Evolutionary conservation across 73 alveolate species (phyloP).

Genomic region (Breviolum minutum): DNA sequence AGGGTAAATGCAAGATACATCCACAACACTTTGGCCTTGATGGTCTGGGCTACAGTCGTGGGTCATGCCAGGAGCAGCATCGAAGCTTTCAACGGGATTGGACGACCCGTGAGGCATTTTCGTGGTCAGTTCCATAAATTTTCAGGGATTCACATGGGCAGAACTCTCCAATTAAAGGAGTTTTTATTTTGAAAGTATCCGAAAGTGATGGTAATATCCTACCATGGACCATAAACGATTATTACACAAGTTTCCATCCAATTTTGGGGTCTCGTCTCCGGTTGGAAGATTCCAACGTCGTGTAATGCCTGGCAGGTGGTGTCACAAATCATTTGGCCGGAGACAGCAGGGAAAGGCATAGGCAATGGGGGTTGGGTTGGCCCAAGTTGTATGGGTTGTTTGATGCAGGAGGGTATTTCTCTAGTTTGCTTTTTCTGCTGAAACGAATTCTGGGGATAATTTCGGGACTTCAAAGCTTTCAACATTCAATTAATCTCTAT

Average conservation of each 20-base stretch:
- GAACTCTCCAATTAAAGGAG: not conserved
- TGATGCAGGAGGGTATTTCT: not conserved
- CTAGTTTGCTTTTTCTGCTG: too few species aligned
- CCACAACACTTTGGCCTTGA: not conserved
- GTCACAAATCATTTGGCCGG: conserved; percentile 46
- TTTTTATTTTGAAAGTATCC: too few species aligned
- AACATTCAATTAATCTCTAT: too few species aligned
- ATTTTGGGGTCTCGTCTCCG: too few species aligned
- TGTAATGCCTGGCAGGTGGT: conserved; percentile 42
- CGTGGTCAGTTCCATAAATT: not conserved
- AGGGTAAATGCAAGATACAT: too few species aligned
- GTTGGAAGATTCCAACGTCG: too few species aligned
- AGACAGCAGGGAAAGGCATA: conserved; percentile 68
- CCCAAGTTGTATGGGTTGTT: not conserved
- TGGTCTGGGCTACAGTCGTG: not conserved
- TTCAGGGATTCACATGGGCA: not conserved
- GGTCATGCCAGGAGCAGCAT: conserved; percentile 12
- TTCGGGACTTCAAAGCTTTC: too few species aligned
- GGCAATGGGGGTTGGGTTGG: not conserved
- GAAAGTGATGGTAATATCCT: too few species aligned
- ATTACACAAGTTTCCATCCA: too few species aligned
- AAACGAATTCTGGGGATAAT: too few species aligned
- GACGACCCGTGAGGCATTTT: conserved; percentile 53
- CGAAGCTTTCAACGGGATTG: not conserved
- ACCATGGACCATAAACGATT: too few species aligned